These are phyloP conservation scores for Lachancea nothofagi DNA, from an alignment of 805 yeast species.

Conservation along the genomic window DNA sequence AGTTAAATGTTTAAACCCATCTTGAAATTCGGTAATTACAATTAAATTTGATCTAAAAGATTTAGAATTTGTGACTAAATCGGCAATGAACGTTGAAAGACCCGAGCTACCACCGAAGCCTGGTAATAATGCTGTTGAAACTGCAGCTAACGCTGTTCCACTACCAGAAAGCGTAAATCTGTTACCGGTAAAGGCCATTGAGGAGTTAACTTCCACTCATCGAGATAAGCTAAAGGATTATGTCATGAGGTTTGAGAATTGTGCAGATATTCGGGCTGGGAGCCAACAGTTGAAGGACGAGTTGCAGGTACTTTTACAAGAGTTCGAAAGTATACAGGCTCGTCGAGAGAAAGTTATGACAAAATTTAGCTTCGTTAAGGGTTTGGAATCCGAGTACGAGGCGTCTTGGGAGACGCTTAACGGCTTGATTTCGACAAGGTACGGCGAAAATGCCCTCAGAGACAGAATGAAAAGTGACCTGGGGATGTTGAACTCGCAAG, in stretches of 20 bases:
- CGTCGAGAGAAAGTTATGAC: slow-evolving; percentile 23
- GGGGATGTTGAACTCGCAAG: slow-evolving; percentile 28
- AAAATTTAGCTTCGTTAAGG: slow-evolving; percentile 24
- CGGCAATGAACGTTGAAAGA: slow-evolving; percentile 1
- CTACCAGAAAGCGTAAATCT: slow-evolving; percentile 24
- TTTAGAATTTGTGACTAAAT: not conserved
- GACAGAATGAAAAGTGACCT: slow-evolving; percentile 28
- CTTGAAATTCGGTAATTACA: not conserved
- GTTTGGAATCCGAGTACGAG: slow-evolving; percentile 29
- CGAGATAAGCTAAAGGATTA: slow-evolving; percentile 18
- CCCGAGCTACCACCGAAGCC: slow-evolving; percentile 11
- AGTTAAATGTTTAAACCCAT: not conserved
- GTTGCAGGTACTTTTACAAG: slow-evolving; percentile 19
- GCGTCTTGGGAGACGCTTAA: slow-evolving; percentile 36
- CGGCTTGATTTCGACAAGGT: slow-evolving; percentile 36
- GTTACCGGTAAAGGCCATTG: slow-evolving; percentile 22
- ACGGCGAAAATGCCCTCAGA: slow-evolving; percentile 34
- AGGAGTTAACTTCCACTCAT: slow-evolving; percentile 18
- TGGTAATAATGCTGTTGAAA: not conserved
- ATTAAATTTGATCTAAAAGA: not conserved
- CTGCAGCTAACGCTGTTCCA: too few relatives aligned
- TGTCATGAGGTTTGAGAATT: slow-evolving; percentile 22
- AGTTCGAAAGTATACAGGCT: slow-evolving; percentile 23
- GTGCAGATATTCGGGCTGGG: slow-evolving; percentile 11
- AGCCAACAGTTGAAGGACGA: slow-evolving; percentile 11